Evolutionary conservation across 1,284 basidiomycete genomes (phyloP), one percentile per base, ranked within the genome.

Genomic region (Veloboletus limbatus): DNA sequence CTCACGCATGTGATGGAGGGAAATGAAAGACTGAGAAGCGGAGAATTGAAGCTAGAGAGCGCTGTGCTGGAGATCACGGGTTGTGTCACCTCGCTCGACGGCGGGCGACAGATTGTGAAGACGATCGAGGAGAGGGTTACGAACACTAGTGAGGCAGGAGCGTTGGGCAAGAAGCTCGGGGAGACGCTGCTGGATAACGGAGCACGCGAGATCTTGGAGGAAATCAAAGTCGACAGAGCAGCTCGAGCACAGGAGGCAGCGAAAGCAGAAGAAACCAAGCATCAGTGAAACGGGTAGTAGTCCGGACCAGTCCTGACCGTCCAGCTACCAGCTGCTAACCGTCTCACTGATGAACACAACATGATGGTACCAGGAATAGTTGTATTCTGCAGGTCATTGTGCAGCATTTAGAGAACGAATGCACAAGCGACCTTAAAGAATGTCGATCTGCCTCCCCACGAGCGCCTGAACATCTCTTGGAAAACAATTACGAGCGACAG

Each of bases 21-120:
- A 2, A 18, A 42, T 0, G 55, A 60, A 64, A 60, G 47, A 63
- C 53, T 53, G 64, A 66, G 32, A 55, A 62, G 45, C 53, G 59
- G 40, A 57, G 60, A 49, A 48, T 6, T 51, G 24, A 62, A 46
- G 59, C 52, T 54, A 55, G 66, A 48, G 58, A 62, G 48, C 54
- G 59, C 32, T 60, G 55, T 49, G n/a, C 68, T 95, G 54, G 77
- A 71, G 31, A 68, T 95, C 32, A 81, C 80, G 3, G 89, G 87
- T 0, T 86, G 87, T 45, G 88, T 96, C 14, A 96, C 93, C 0
- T 79, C 84, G 14, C 69, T 94, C 14, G 77, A 84, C 54, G 93
- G 92, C 0, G 65, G 60, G 26, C 65, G 66, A 31, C 88, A 93
- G 57, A 82, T 95, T 38, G 73, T 90, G 56, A 75, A 85, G 57